Percentiles rank a stretch among this genome's conserved stretches.
phyloP scores from a whole-genome alignment of 805 yeast species.

The Candida michaelii region DNA sequence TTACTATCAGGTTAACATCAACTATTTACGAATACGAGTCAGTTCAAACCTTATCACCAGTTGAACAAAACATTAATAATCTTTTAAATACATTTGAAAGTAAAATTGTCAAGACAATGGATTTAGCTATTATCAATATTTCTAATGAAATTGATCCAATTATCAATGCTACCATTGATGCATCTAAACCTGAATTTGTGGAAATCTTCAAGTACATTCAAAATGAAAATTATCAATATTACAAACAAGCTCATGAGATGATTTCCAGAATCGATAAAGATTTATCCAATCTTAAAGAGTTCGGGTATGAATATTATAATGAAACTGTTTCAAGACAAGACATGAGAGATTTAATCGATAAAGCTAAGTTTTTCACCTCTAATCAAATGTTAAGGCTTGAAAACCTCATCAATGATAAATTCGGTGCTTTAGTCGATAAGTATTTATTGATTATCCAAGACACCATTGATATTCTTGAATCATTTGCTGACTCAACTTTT shows the following conservation, averaged over 20 bases:
- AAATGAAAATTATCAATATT: slow-evolving; percentile 26
- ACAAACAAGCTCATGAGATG: slow-evolving; percentile 29
- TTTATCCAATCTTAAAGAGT: slow-evolving; percentile 26
- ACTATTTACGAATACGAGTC: slow-evolving; percentile 22
- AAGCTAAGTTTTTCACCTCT: slow-evolving; percentile 24
- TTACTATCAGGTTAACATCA: slow-evolving; percentile 23
- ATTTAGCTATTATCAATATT: slow-evolving; percentile 33
- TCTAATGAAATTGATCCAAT: slow-evolving; percentile 31
- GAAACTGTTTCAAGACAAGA: slow-evolving; percentile 32
- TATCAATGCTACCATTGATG: slow-evolving; percentile 23
- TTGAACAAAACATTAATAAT: slow-evolving; percentile 23
- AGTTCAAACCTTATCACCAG: slow-evolving; percentile 12
- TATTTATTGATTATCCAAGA: slow-evolving; percentile 36
- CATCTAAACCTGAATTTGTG: slow-evolving; percentile 25
- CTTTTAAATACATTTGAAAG: slow-evolving; percentile 33
- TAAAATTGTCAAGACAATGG: slow-evolving; percentile 34
- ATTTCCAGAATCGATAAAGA: slow-evolving; percentile 36
- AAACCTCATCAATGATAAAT: slow-evolving; percentile 23
- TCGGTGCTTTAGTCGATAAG: slow-evolving; percentile 24
- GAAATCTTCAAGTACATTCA: slow-evolving; percentile 29
- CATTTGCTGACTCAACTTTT: slow-evolving; percentile 68
- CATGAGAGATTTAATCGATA: slow-evolving; percentile 33
- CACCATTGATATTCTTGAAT: slow-evolving; percentile 67
- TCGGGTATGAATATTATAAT: slow-evolving; percentile 10
- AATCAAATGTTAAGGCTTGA: slow-evolving; percentile 23